A percentile compares a stretch with the other conserved stretches of the same genome.
Conservation (phyloP, 192 early-diverging fungal genomes). For the Backusella macrospora region DNA sequence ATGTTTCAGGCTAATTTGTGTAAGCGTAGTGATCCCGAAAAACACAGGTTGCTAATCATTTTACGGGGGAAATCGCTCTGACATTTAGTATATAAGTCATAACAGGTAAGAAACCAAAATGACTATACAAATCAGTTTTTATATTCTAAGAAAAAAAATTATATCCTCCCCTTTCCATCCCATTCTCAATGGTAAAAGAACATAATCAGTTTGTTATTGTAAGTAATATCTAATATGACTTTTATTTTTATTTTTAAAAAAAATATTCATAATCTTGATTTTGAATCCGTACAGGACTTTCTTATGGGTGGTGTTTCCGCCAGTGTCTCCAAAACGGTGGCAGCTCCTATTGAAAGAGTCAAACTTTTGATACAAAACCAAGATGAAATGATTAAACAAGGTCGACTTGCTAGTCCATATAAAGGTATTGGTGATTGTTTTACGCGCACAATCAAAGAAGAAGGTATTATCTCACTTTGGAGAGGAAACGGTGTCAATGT, state of each 20-base stretch:
- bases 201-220: conserved; percentile 37
- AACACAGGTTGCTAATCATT: too few relatives aligned
- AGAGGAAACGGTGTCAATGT: conserved; percentile 93
- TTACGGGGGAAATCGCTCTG: too few relatives aligned
- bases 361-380: conserved; percentile 94
- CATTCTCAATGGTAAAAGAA: conserved; percentile 23
- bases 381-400: conserved; percentile 77
- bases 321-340: conserved; percentile 96
- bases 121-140: too few relatives aligned
- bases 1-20: too few relatives aligned
- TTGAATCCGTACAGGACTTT: conserved; percentile 56
- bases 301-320: conserved; percentile 92
- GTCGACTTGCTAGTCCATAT: conserved; percentile 76
- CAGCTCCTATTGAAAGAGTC: conserved; percentile 96
- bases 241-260: too few relatives aligned
- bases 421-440: conserved; percentile 93
- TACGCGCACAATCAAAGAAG: conserved; percentile 80
- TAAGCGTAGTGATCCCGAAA: too few relatives aligned
- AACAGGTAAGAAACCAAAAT: too few relatives aligned
- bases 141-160: too few relatives aligned
- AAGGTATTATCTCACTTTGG: conserved; percentile 78
- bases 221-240: conserved; percentile 3
- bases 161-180: neutral
- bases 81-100: too few relatives aligned
- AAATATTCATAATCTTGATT: neutral